These are phyloP conservation scores for Parsonsia alboflavescens DNA, from an alignment of 257 asterid species.

Conservation along the genomic window DNA sequence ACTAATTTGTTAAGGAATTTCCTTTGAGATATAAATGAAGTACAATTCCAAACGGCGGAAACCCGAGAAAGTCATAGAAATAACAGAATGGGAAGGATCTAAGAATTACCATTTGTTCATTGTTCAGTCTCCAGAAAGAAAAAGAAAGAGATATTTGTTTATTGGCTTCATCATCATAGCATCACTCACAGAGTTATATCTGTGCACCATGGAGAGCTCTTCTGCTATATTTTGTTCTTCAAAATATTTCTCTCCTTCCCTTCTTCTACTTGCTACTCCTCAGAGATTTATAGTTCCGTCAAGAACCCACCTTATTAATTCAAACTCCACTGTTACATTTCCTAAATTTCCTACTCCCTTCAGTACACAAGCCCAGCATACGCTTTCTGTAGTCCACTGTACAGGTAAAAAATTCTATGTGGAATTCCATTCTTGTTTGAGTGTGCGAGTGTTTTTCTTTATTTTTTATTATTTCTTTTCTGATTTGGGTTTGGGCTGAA, in stretches of 20 bases:
- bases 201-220: slow-evolving; percentile 38
- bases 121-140: no score
- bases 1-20: no score
- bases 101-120: no score
- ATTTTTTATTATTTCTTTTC: not conserved
- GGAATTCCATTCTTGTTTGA: slow-evolving; percentile 7
- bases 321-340: slow-evolving; percentile 15
- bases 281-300: slow-evolving; percentile 17
- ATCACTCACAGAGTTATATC: not conserved
- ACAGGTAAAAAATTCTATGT: slow-evolving; percentile 32
- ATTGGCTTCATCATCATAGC: no score
- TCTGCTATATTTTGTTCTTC: slow-evolving; percentile 42
- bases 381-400: slow-evolving; percentile 24
- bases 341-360: slow-evolving; percentile 19
- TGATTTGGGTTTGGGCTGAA: not conserved
- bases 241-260: slow-evolving; percentile 20
- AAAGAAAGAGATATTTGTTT: no score
- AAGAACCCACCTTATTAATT: slow-evolving; percentile 19
- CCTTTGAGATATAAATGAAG: no score
- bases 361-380: slow-evolving; percentile 25
- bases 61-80: no score
- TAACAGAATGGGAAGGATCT: no score
- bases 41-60: no score
- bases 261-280: slow-evolving; percentile 12
- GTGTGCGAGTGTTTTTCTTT: not conserved